These are phyloP conservation scores for Leptodermis oblonga DNA, from an alignment of 257 asterid species.

Conservation along the genomic window DNA sequence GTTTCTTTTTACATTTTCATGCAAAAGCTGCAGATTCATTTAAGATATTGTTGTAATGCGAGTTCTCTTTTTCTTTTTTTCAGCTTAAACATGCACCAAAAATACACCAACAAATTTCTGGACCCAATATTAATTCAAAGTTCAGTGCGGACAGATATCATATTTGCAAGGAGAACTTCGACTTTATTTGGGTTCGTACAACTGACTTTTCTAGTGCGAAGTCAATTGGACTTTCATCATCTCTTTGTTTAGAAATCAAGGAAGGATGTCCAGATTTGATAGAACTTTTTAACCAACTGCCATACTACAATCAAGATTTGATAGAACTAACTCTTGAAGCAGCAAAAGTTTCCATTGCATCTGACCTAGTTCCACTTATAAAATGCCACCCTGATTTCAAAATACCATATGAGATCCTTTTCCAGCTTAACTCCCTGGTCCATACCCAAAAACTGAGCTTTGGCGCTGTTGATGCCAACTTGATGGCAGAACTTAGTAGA, in stretches of 20 bases:
- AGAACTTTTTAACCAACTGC: slow-evolving; percentile 42
- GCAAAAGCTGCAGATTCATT: not conserved
- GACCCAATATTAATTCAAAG: slow-evolving; percentile 54
- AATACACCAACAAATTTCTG: slow-evolving; percentile 58
- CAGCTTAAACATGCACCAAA: slow-evolving; percentile 89
- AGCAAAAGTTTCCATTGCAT: slow-evolving; percentile 31
- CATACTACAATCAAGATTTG: slow-evolving; percentile 36
- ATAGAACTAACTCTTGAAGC: slow-evolving; percentile 41
- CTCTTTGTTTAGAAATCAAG: slow-evolving; percentile 66
- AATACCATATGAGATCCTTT: slow-evolving; percentile 69
- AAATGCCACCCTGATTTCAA: slow-evolving; percentile 27
- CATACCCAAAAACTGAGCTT: slow-evolving; percentile 78
- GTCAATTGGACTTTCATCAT: slow-evolving; percentile 66
- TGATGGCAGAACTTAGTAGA: slow-evolving; percentile 47
- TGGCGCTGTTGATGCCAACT: slow-evolving; percentile 47
- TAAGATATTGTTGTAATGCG: too few species aligned
- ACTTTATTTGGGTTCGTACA: slow-evolving; percentile 79
- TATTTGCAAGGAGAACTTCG: slow-evolving; percentile 68
- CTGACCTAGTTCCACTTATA: slow-evolving; percentile 67
- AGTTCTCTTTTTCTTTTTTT: slow-evolving; percentile 13
- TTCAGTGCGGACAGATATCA: slow-evolving; percentile 63
- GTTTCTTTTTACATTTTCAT: not conserved
- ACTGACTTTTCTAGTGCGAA: slow-evolving; percentile 73
- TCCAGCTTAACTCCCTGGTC: slow-evolving; percentile 79
- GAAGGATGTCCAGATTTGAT: slow-evolving; percentile 39